A percentile compares a stretch with the other conserved stretches of the same genome.
phyloP scores from a whole-genome alignment of 2,329 filamentous ascomycete species.

The Xylariaceae sp. region DNA sequence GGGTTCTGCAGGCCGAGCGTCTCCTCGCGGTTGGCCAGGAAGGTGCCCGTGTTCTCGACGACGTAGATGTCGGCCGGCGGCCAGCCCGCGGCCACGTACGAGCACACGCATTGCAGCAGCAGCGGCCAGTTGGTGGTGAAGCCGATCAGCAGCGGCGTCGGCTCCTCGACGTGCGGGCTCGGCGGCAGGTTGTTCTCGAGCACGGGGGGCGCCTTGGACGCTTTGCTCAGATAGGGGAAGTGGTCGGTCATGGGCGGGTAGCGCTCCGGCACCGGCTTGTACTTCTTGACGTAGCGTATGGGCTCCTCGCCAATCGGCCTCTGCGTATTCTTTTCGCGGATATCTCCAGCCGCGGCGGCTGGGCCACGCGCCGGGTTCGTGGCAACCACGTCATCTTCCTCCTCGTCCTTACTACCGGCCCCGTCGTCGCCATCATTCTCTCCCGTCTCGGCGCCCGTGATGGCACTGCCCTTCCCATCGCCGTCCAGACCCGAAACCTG shows the following conservation, averaged over 20 bases:
- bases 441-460: slow-evolving; percentile 3
- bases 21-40: slow-evolving; percentile 37
- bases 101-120: slow-evolving; percentile 43
- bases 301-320: slow-evolving; percentile 9
- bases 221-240: slow-evolving; percentile 28
- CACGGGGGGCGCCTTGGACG: slow-evolving; percentile 19
- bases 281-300: slow-evolving; percentile 18
- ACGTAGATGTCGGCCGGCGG: slow-evolving; percentile 45
- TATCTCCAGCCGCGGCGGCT: slow-evolving; percentile 11
- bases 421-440: background rate
- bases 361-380: too few relatives aligned
- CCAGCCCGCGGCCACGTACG: slow-evolving; percentile 49
- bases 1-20: slow-evolving; percentile 42
- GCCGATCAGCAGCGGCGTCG: slow-evolving; percentile 38
- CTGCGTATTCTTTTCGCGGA: slow-evolving; percentile 15
- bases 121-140: slow-evolving; percentile 47
- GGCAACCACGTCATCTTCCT: background rate
- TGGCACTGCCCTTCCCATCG: slow-evolving; percentile 3
- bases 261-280: slow-evolving; percentile 23
- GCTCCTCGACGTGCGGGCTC: slow-evolving; percentile 25
- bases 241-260: slow-evolving; percentile 28
- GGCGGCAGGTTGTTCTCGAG: slow-evolving; percentile 27
- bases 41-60: slow-evolving; percentile 47
- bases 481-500: slow-evolving; percentile 1
- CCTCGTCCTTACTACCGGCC: background rate